Evolutionary conservation across 306 rosid species (phyloP), one percentile per base, ranked within the genome.

Genomic region (Phaseolus lunatus): DNA sequence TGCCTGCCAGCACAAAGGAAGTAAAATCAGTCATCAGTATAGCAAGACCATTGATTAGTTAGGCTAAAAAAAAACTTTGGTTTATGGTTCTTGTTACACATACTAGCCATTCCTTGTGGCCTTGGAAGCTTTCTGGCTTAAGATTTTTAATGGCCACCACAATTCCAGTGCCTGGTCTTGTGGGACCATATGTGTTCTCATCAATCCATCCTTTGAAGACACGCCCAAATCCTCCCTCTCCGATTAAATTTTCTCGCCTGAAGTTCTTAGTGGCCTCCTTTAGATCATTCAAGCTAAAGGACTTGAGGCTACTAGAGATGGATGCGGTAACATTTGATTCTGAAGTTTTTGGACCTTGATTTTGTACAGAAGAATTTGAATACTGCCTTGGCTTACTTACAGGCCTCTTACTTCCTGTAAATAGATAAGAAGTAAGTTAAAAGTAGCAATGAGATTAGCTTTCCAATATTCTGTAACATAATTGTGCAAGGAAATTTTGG

Each of bases 71-170:
- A 2, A 11, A 16, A 26, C 22, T 67, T 18, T 47, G 58, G 50
- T 54, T 35, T 63, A 77, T 23, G 76, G 65, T 47, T 71, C 45
- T 56, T 64, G 10, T 75, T 87, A 47, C 62, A 91, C 98, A 31
- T 89, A 95, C 97, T 68, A 95, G 98, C 97, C 98, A 95, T 84
- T 95, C 98, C 76, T 88, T 92, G 93, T 95, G 94, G 39, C 98
- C 97, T 82, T 92, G 96, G 85, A 89, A 93, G 86, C 98, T 95
- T 84, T 85, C 98, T 69, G 81, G 87, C 82, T 92, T 95, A 69
- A 95, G 97, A 68, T 59, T 91, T 87, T 95, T 95, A 76, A 95
- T 83, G 56, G 97, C 98, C 59, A 95, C 98, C 29, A 92, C 97
- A 35, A 87, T 88, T 64, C 98, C 97, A 57, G 82, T 85, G 19